Evolutionary conservation across 169 alveolate genomes (phyloP), one percentile per base, ranked within the genome.

Genomic region (Cryptosporidium ubiquitum): DNA sequence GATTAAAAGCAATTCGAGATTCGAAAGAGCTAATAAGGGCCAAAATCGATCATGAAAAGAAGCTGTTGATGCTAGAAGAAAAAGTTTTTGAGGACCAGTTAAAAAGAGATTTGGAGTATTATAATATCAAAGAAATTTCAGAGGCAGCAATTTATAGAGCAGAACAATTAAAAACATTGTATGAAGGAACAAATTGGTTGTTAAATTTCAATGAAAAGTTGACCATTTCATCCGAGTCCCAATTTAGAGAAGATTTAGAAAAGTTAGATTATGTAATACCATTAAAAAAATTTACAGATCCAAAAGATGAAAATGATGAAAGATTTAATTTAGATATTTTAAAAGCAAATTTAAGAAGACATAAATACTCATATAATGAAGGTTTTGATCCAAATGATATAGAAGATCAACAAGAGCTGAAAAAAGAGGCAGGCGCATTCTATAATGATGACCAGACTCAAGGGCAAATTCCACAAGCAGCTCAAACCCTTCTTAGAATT

Each of bases 131-230:
- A 5, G 70, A 73, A 26, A 37, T 73, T 35, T 33, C 70, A 12
- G 85, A 73, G 39, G 49, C 85, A 2, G 85, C 71, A 35, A 73
- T 73, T 10, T 73, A 73, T 57, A 73, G 85, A 52, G 85, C 71
- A 35, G 60, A 73, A 3, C 70, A 73, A 58, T 47, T 73, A 18
- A 64, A 57, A 23, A 73, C 14, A 9, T 42, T 73, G 5, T 73
- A 39, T 40, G 85, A 73, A 16, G 85, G 71, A 55, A 73, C 69
- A 0, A 26, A 58, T 14, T 73, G 85, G 85, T 20, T 73, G 33
- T 16, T 73, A 31, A 73, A 73, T 55, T 73, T 35, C 23, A 73
- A 73, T n/a, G 85, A 73, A 51, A 73, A 73, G 55, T 9, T 73
- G 16, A 73, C 85, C 3, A 55, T 73, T 55, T 55, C 85, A 4